These are phyloP conservation scores for Lenwebbia sp. DNA, from an alignment of 345 rosid genomes.

Conservation along the genomic window DNA sequence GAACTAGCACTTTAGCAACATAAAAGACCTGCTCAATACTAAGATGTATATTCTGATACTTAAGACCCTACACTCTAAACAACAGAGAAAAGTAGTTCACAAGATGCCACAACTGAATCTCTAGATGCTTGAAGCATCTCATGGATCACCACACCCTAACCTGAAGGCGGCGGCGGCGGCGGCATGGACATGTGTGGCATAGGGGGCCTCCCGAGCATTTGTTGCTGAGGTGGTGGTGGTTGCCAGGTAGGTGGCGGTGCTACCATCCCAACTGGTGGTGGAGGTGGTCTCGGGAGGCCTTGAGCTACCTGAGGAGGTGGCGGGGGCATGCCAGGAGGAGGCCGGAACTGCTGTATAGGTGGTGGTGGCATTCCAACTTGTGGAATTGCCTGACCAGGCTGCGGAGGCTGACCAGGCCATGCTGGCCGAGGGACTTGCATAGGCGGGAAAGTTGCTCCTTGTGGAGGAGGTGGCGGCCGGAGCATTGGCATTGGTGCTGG, in stretches of 20 bases:
- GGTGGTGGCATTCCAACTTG: constrained; percentile 47
- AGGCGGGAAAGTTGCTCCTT: constrained; percentile 35
- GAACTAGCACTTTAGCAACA: not conserved
- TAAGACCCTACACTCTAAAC: not conserved
- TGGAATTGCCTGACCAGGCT: constrained; percentile 42
- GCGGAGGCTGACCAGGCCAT: constrained; percentile 73
- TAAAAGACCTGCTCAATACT: not conserved
- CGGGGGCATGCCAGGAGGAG: constrained; percentile 61
- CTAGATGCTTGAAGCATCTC: not conserved
- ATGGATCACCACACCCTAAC: not conserved
- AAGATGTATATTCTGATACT: not conserved
- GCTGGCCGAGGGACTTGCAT: constrained; percentile 37
- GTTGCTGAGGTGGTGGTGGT: constrained; percentile 66
- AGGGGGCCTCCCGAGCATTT: constrained; percentile 31
- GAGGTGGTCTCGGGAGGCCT: constrained; percentile 45
- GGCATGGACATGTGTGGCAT: constrained; percentile 69
- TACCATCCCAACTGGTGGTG: constrained; percentile 72
- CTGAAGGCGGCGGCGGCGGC: constrained; percentile 14
- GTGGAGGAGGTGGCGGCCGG: constrained; percentile 65
- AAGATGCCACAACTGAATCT: not conserved
- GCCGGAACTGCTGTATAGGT: constrained; percentile 55
- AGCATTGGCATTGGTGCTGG: constrained; percentile 34
- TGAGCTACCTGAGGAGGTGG: constrained; percentile 44
- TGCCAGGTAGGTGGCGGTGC: constrained; percentile 48
- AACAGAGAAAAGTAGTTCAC: not conserved